A percentile compares a stretch with the other conserved stretches of the same genome.
Conservation (phyloP, 306 rosid species). For the Castanea crenata region DNA sequence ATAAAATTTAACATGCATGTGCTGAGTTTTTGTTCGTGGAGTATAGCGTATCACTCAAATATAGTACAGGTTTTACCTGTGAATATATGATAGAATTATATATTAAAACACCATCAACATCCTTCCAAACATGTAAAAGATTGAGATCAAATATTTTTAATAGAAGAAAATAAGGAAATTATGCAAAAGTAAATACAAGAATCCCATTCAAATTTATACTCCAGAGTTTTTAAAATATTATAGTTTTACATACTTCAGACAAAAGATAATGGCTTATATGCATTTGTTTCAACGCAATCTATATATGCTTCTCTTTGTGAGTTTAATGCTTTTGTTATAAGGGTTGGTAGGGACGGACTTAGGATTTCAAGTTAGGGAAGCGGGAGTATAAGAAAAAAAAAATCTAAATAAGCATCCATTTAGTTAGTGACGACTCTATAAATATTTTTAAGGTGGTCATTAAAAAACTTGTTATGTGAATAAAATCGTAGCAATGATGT, state of each 20-base stretch:
- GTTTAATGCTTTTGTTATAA: background rate
- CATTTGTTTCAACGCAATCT: background rate
- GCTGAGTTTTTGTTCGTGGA: too few species aligned
- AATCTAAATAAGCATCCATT: too few species aligned
- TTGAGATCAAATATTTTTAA: conserved; percentile 6
- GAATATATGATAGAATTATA: conserved; percentile 76
- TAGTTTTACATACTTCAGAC: background rate
- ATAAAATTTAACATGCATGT: too few species aligned
- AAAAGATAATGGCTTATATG: background rate
- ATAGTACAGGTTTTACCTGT: conserved; percentile 71
- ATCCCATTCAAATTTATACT: conserved; percentile 6
- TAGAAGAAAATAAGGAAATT: background rate
- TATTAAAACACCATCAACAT: conserved; percentile 94
- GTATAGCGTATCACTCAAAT: conserved; percentile 39
- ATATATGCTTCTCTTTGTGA: background rate
- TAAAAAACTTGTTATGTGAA: too few species aligned
- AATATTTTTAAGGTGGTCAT: too few species aligned
- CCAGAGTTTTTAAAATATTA: background rate
- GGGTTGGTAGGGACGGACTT: too few species aligned
- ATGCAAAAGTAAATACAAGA: conserved; percentile 9
- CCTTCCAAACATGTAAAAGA: conserved; percentile 88
- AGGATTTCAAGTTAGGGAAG: too few species aligned
- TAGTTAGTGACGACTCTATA: too few species aligned
- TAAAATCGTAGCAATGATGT: too few species aligned
- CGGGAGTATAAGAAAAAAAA: too few species aligned